phyloP scores from a whole-genome alignment of 164 flowering plant species.

The Santalum album region DNA sequence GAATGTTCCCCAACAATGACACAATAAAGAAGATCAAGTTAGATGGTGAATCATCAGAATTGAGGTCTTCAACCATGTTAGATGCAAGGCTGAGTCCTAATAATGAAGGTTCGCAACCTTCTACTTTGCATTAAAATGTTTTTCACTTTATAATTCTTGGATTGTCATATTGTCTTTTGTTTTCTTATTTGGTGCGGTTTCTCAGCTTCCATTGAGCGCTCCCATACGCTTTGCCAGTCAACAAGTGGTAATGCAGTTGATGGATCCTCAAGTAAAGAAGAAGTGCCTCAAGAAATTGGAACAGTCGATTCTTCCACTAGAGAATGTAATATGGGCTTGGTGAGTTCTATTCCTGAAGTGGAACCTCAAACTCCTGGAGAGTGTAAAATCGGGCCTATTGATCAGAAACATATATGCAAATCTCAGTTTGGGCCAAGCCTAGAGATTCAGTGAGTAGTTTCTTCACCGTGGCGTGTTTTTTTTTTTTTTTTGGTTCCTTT shows the following conservation, averaged over 20 bases:
- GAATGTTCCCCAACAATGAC: slow-evolving; percentile 27
- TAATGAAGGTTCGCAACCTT: neutral
- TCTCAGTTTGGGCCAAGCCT: slow-evolving; percentile 10
- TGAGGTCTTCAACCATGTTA: slow-evolving; percentile 16
- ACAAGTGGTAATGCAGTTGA: slow-evolving; percentile 11
- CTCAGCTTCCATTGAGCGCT: slow-evolving; percentile 25
- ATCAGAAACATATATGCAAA: slow-evolving; percentile 1
- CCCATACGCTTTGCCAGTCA: slow-evolving; percentile 8
- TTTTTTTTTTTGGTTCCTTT: no score
- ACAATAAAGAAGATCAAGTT: slow-evolving; percentile 9
- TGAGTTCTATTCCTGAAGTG: slow-evolving; percentile 9
- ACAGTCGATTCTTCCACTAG: slow-evolving; percentile 6
- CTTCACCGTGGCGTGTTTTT: neutral
- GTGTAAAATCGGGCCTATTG: slow-evolving; percentile 10
- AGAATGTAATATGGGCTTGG: slow-evolving; percentile 8
- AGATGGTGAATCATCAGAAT: slow-evolving; percentile 13
- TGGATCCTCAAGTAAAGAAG: slow-evolving; percentile 10
- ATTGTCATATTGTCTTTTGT: no score
- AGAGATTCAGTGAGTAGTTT: slow-evolving; percentile 13
- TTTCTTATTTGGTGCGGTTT: slow-evolving; percentile 10
- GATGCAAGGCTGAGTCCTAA: slow-evolving; percentile 2
- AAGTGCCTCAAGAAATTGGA: slow-evolving; percentile 14
- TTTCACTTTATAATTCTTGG: neutral
- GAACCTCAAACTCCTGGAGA: slow-evolving; percentile 8
- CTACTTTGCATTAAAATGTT: neutral